Conservation (phyloP, 345 rosid genomes). For the Aurinia saxatilis region DNA sequence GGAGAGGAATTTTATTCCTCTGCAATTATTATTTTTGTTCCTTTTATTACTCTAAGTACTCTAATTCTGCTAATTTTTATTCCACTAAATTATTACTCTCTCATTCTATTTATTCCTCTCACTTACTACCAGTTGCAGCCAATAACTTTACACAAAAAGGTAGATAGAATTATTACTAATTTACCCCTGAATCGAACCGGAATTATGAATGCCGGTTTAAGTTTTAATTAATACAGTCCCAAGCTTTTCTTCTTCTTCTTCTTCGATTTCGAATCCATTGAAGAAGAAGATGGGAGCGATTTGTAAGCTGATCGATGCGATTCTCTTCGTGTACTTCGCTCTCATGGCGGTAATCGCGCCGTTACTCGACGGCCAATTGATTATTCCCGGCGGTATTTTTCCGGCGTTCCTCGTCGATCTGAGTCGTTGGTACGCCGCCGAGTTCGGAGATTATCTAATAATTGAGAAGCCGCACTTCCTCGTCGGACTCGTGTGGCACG, state of each 20-base stretch:
- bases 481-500: conserved; percentile 55
- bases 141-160: neutral
- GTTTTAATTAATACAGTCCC: too few relatives aligned
- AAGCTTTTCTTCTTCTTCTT: too few relatives aligned
- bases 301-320: conserved; percentile 42
- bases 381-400: conserved; percentile 35
- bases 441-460: conserved; percentile 44
- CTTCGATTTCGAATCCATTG: neutral
- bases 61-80: too few relatives aligned
- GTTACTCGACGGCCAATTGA: conserved; percentile 43
- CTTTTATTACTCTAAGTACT: too few relatives aligned
- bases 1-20: too few relatives aligned
- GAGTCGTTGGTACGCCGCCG: conserved; percentile 30
- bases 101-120: too few relatives aligned
- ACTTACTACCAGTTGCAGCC: too few relatives aligned
- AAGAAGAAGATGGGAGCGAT: conserved; percentile 37
- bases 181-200: conserved; percentile 11
- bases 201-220: neutral
- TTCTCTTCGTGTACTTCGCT: conserved; percentile 48
- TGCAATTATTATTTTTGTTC: too few relatives aligned
- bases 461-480: conserved; percentile 68
- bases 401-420: conserved; percentile 47
- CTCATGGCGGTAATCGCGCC: conserved; percentile 44
- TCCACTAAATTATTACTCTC: too few relatives aligned
- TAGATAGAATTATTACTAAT: conserved; percentile 9